Evolutionary conservation across 257 asterid species (phyloP).

Genomic region (Nicotiana sylvestris): DNA sequence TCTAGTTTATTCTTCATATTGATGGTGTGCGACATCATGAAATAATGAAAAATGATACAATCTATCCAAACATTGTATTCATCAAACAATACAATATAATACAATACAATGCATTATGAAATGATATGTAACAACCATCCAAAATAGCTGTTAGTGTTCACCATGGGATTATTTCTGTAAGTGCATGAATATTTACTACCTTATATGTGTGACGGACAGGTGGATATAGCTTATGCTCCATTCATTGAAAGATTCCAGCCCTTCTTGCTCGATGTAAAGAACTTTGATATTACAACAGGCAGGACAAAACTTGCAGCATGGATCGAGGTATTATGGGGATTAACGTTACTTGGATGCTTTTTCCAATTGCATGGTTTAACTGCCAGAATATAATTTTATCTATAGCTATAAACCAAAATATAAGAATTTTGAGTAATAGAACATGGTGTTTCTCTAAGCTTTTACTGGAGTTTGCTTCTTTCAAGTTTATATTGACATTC

Average conservation of each 20-base stretch:
- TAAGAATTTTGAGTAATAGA: neutral
- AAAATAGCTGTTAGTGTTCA: neutral
- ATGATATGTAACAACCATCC: too few relatives aligned
- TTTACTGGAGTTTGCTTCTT: neutral
- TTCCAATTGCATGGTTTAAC: neutral
- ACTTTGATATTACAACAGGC: slow-evolving; percentile 50
- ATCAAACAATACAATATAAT: too few relatives aligned
- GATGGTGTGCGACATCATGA: too few relatives aligned
- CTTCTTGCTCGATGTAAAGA: slow-evolving; percentile 49
- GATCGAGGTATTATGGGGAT: slow-evolving; percentile 50
- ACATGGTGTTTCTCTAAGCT: neutral
- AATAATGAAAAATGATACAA: too few relatives aligned
- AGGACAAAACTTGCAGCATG: slow-evolving; percentile 61
- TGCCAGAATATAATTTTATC: neutral
- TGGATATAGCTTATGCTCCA: slow-evolving; percentile 76
- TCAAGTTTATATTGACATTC: neutral
- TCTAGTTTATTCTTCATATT: too few relatives aligned
- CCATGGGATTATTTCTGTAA: neutral
- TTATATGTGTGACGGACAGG: slow-evolving; percentile 34
- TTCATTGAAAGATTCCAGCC: slow-evolving; percentile 64
- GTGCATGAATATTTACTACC: neutral
- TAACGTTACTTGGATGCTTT: neutral
- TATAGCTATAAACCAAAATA: neutral
- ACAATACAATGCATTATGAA: too few relatives aligned
- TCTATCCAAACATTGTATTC: too few relatives aligned